A percentile compares a stretch with the other conserved stretches of the same genome.
phyloP scores from a whole-genome alignment of 169 alveolate genomes.

The Plasmodium adleri region DNA sequence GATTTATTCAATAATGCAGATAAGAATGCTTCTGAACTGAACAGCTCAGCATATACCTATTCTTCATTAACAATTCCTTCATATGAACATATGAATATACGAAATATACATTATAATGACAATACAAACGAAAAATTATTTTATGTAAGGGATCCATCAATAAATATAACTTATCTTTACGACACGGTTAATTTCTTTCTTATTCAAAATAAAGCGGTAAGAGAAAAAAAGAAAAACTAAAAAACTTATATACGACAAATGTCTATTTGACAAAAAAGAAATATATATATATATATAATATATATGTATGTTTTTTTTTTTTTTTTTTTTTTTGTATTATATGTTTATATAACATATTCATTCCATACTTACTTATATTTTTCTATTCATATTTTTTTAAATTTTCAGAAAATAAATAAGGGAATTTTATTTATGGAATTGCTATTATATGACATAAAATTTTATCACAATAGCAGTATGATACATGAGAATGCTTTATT shows the following conservation, averaged over 20 bases:
- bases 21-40: conserved; percentile 29
- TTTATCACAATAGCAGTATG: conserved; percentile 10
- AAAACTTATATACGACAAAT: too few relatives aligned
- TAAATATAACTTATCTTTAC: conserved; percentile 48
- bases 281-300: neutral
- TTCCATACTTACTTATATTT: neutral
- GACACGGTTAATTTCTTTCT: conserved; percentile 39
- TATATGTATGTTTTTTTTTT: neutral
- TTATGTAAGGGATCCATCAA: conserved; percentile 42
- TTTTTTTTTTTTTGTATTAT: too few relatives aligned
- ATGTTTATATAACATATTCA: neutral
- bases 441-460: conserved; percentile 31
- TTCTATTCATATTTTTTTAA: neutral
- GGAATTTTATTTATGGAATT: conserved; percentile 53
- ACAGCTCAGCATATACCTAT: conserved; percentile 61
- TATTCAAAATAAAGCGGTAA: conserved; percentile 11
- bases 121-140: conserved; percentile 45
- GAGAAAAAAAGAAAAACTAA: conserved; percentile 6
- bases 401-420: conserved; percentile 15
- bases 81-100: conserved; percentile 32
- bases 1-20: conserved; percentile 29
- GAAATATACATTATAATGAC: conserved; percentile 46
- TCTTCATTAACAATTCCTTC: conserved; percentile 56
- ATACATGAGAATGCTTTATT: conserved; percentile 30
- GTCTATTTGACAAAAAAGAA: too few relatives aligned